These are phyloP conservation scores for Prototheca wickerhamii DNA, from an alignment of 163 green algal species.

Conservation along the genomic window DNA sequence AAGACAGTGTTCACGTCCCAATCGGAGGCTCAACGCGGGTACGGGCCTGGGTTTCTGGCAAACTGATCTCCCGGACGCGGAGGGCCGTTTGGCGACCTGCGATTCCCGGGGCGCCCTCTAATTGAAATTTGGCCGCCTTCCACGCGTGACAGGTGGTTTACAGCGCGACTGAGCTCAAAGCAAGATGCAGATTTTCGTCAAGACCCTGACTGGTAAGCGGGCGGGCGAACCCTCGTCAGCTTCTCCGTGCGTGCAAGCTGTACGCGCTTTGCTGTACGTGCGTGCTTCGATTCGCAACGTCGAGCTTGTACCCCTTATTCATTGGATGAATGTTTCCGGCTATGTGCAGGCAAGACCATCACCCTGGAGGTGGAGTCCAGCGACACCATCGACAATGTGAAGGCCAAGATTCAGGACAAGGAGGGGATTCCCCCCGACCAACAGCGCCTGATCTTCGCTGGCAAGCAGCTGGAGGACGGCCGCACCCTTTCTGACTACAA, in stretches of 20 bases:
- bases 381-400: slow-evolving; percentile 84
- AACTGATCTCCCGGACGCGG: not conserved
- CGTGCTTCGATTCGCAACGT: not conserved
- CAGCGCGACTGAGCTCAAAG: too few species aligned
- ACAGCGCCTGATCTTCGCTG: slow-evolving; percentile 38
- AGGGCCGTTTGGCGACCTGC: not conserved
- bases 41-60: too few species aligned
- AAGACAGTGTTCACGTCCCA: too few species aligned
- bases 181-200: slow-evolving; percentile 45
- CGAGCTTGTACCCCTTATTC: not conserved
- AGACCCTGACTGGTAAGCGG: slow-evolving; percentile 34
- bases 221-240: too few species aligned
- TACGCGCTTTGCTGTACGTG: not conserved
- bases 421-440: slow-evolving; percentile 82
- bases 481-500: slow-evolving; percentile 34
- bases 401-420: slow-evolving; percentile 64
- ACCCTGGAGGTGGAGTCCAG: slow-evolving; percentile 90
- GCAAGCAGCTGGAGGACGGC: slow-evolving; percentile 36
- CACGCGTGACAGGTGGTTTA: not conserved
- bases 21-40: too few species aligned
- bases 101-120: not conserved
- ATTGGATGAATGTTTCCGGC: not conserved
- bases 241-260: too few species aligned
- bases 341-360: slow-evolving; percentile 71
- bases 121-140: not conserved